Base-by-base conservation (phyloP, 1,284 basidiomycete species). In the Ustilago loliicola region DNA sequence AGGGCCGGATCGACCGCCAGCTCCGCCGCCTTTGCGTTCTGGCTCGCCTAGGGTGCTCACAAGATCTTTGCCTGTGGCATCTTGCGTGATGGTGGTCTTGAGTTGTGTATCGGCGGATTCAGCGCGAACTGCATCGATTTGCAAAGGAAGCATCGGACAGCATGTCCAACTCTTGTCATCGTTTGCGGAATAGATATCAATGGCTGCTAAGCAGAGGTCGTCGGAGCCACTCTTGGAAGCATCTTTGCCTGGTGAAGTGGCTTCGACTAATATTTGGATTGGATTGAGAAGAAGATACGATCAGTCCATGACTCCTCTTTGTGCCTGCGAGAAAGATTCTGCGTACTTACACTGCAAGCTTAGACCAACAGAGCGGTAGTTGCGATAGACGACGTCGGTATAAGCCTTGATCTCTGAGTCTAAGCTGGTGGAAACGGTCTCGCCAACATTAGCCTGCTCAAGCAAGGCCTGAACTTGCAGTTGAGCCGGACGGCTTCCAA, bases 291-390 rank as follows among this genome's bases (percentile, higher is more conserved):
- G 52, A 3, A 19, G 5, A 19, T 52, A 3, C 19, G 19, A n/a
- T 55, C 34, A 55, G 32, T 55, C 15, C n/a, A 27, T 19, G 15
- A 21, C 8, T 7, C n/a, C 11, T 11, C 23, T n/a, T 1, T 23
- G 6, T 48, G 45, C 8, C 19, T 25, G 19, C 42, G 45, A 19
- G 19, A 23, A 25, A 10, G 6, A 17, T 19, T 3, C 27, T 38
- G 17, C 10, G 15, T 10, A 62, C 74, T 72, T 34, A 77, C 69
- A 77, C 38, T 77, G 74, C 5, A 77, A 53, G 53, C 74, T 77
- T 13, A 77, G 23, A 3, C 74, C 74, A 0, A 70, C n/a, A 3
- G 51, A 13, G 11, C 32, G 50, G 25, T 69, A 77, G 42, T 69
- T 77, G 56, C 63, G 57, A 36, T 77, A 77, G 32, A 66, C 63